Conservation (phyloP, 73 alveolate species). For the Halteria grandinella region DNA sequence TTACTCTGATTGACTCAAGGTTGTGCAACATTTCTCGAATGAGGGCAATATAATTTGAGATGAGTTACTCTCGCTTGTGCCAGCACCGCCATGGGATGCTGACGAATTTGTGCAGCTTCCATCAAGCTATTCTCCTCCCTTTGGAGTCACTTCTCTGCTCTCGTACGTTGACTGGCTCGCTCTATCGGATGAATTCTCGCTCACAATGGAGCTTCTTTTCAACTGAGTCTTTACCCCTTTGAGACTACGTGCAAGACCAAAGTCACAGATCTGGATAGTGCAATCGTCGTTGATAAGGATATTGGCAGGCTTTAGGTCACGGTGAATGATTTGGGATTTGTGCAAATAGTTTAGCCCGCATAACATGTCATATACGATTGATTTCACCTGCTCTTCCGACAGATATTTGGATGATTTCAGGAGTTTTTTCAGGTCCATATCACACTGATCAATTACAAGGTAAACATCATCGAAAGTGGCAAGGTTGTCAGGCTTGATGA, state of each 20-base stretch:
- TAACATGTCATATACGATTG: constrained; percentile 72
- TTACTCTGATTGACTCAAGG: no score
- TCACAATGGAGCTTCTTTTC: no score
- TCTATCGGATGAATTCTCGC: no score
- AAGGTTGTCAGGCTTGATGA: constrained; percentile 61
- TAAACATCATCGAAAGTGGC: constrained; percentile 71
- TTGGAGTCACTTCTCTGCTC: no score
- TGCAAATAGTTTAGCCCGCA: constrained; percentile 86
- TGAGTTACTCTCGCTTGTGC: no score
- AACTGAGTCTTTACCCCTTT: constrained; percentile 20
- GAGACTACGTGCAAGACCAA: constrained; percentile 81
- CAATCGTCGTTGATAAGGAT: constrained; percentile 83
- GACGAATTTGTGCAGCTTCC: no score
- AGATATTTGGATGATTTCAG: constrained; percentile 79
- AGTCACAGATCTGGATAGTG: constrained; percentile 87
- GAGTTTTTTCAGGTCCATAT: constrained; percentile 81
- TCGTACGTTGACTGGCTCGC: no score
- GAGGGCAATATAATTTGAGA: no score
- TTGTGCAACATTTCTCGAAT: no score
- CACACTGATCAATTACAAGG: constrained; percentile 76
- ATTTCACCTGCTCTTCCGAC: constrained; percentile 65
- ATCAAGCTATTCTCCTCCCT: no score
- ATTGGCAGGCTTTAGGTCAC: constrained; percentile 93
- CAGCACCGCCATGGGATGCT: no score
- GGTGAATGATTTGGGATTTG: constrained; percentile 83